A percentile compares a stretch with the other conserved stretches of the same genome.
phyloP scores from a whole-genome alignment of 2,329 filamentous ascomycete genomes.

The Fusarium incarnatum region DNA sequence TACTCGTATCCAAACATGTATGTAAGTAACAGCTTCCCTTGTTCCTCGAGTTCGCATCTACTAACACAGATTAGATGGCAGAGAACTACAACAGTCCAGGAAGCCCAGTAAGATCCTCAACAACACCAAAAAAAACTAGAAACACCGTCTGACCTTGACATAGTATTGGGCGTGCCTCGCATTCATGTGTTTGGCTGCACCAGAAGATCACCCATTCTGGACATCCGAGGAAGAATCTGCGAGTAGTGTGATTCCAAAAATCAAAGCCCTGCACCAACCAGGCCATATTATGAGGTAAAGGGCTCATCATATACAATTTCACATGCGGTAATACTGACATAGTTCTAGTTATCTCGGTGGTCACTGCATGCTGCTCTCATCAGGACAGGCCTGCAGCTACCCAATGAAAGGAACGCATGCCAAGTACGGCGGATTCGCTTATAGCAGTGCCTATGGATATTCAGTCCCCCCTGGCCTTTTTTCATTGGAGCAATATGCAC shows the following conservation, averaged over 20 bases:
- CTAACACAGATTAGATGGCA: constrained; percentile 65
- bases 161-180: constrained; percentile 84
- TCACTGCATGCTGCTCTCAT: constrained; percentile 80
- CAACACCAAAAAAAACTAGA: background rate
- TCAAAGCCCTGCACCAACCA: constrained; percentile 73
- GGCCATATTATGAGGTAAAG: constrained; percentile 74
- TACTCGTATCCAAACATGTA: constrained; percentile 85
- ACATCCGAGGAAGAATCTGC: constrained; percentile 73
- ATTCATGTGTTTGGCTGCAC: constrained; percentile 78
- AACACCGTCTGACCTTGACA: constrained; percentile 45
- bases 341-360: constrained; percentile 71
- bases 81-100: constrained; percentile 88
- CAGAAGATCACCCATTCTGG: constrained; percentile 80
- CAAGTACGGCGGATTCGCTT: constrained; percentile 84
- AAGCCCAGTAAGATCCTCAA: constrained; percentile 59
- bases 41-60: constrained; percentile 15
- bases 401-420: constrained; percentile 84
- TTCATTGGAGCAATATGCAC: constrained; percentile 79
- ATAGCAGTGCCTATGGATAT: constrained; percentile 80
- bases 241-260: constrained; percentile 64
- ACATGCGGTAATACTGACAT: constrained; percentile 4
- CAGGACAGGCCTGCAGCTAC: constrained; percentile 84
- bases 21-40: constrained; percentile 52
- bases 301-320: background rate
- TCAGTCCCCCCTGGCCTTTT: constrained; percentile 81